Evolutionary conservation across 306 rosid species (phyloP), one percentile per base, ranked within the genome.

Genomic region (Fragaria vesca): DNA sequence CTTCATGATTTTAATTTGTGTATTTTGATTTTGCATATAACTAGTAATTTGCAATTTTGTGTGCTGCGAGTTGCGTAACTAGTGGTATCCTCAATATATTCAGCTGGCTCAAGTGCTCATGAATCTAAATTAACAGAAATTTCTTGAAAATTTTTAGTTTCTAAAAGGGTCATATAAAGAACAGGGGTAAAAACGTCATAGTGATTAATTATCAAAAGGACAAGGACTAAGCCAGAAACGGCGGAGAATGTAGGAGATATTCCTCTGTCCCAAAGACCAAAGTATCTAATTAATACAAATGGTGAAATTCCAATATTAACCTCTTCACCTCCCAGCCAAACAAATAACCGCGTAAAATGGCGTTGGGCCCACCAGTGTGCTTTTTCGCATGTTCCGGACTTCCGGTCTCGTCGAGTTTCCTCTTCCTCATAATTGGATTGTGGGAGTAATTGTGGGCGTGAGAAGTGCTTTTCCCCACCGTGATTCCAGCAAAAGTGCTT

Each of bases 401-500:
- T 17, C 43, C 46, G 45, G 45, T 34, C 21, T 34, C 21, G 69
- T 13, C 45, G 45, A 15, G 43, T 65, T 65, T 65, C 69, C 69
- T 15, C 45, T 65, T 34, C 69, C 12, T 65, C 17, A 63, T 63
- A 63, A 63, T 63, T 63, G n/a, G 69, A 13, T 30, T 62, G 4
- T 60, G 17, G 36, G 36, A 60, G 11, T 13, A 12, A 62, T 4
- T 30, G 68, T 30, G 68, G 68, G 68, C 67, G 67, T 12, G 1
- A 6, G 15, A 61, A 65, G 69, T 65, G 45, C 24, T 65, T 65
- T 17, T 16, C 24, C 43, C 45, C 2, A 21, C 45, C 69, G 69
- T 34, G 24, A 63, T 32, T 63, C 69, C 21, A 16, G 69, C 45
- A 63, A 63, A 63, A 32, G 69, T 63, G 43, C 68, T 63, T 57